These are phyloP conservation scores for Thymus quinquecostatus DNA, from an alignment of 257 asterid genomes.

Conservation along the genomic window DNA sequence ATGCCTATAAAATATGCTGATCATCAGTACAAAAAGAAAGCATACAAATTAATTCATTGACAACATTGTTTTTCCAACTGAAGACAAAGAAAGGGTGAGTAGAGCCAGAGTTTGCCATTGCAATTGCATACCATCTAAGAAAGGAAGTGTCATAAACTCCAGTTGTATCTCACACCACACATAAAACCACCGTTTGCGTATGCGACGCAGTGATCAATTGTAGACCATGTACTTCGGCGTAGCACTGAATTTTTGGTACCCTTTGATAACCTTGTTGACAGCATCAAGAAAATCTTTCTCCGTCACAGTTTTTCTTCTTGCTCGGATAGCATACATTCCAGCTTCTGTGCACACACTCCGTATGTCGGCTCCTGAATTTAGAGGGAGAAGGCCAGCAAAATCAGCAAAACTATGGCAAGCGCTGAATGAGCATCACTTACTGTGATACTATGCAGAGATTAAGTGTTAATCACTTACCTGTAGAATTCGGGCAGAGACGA, in stretches of 20 bases:
- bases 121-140: neutral
- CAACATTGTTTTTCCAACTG: no score
- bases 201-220: conserved; percentile 41
- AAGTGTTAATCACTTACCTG: conserved; percentile 30
- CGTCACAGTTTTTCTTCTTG: conserved; percentile 89
- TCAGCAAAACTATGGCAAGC: neutral
- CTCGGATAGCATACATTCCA: conserved; percentile 92
- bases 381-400: neutral
- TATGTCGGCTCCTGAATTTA: conserved; percentile 77
- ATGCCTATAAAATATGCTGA: no score
- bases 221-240: conserved; percentile 97
- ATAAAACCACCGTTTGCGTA: no score
- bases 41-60: no score
- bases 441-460: neutral
- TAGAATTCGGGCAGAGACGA: conserved; percentile 96
- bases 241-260: conserved; percentile 94
- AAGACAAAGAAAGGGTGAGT: no score
- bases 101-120: no score
- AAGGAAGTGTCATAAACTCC: neutral
- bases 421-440: neutral
- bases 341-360: conserved; percentile 97
- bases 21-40: no score
- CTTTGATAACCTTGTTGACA: conserved; percentile 92
- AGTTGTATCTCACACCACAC: neutral
- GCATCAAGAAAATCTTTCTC: conserved; percentile 97